Base-by-base conservation (phyloP, 2,329 filamentous ascomycete genomes). In the Alternaria conjuncta region DNA sequence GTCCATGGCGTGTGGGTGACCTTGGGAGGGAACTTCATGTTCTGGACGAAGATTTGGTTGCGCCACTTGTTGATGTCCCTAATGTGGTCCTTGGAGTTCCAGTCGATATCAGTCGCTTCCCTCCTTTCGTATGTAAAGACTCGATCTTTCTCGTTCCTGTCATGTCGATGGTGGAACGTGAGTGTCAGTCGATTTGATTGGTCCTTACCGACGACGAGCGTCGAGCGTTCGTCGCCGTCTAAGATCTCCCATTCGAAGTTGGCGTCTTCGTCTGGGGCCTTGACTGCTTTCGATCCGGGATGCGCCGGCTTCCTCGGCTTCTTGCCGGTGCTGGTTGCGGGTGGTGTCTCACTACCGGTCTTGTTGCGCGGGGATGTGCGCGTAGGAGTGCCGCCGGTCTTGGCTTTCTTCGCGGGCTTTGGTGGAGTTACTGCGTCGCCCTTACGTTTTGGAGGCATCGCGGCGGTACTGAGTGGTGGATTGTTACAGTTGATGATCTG, bases 61-160 rank as follows among this genome's bases (percentile, higher is more conserved):
- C 47, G 47, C 47, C 47, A 50, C 18, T 30, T 30, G 25, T 50
- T 50, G 47, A 50, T 50, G 21, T 26, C 23, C 0, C 11, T 12
- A 6, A 50, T 30, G 5, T 50, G 21, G 18, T 50, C 23, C 7
- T n/a, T 30, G 21, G 2, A 4, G 4, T 28, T 18, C 47, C 47
- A 50, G n/a, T 50, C n/a, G 3, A 50, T 25, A 0, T 28, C n/a
- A 2, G 0, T 30, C 9, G 8, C 47, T 8, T 1, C 3, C n/a
- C 4, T 30, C 47, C n/a, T 30, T 1, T 50, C 36, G 36, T 41
- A 41, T 1, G 0, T 3, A 6, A 18, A 41, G 8, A 1, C 2
- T 11, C 25, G 23, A 26, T 50, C 15, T 10, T 18, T 11, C 18
- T 23, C 25, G 11, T 50, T 13, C 0, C 3, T 50, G 26, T 50